Base-by-base conservation (phyloP, 345 rosid species). In the Arabis alpina region DNA sequence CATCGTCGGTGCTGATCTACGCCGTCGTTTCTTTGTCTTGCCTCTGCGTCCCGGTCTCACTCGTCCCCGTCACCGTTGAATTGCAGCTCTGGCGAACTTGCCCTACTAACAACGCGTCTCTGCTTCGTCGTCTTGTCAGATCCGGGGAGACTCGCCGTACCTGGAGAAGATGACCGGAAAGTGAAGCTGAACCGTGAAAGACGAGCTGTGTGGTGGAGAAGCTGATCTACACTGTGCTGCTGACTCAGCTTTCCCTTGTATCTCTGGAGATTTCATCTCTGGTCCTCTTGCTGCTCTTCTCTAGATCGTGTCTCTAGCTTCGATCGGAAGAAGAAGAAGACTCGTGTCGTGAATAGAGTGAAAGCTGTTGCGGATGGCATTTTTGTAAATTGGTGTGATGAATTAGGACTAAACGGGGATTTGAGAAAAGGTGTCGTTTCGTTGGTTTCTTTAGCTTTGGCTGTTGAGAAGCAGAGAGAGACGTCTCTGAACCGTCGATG, bases 201-300 rank as follows among this genome's bases (percentile, higher is more conserved):
- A n/a, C 10, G 80, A 71, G 49, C 59, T 77, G 0, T 77, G 80
- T 61, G 37, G 45, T 51, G 41, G 23, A 12, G 52, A 65, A 65
- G 76, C 80, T 12, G 50, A 65, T 56, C 77, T 77, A 9, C 40
- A 71, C 58, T 77, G 80, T 23, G 58, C 58, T 40, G 76, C 80
- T 3, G 80, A 77, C 72, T 71, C 76, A 2, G 77, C 80, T 47
- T 77, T 59, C 51, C 80, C 71, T 69, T 77, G 80, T 30, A 63
- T 44, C 9, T 36, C 77, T 42, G 53, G 40, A 52, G 58, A 77
- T 42, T 39, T 66, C 73, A 15, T 72, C 64, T 77, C 80, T 6
- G 77, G 80, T 36, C 49, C 62, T 74, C 68, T 44, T 67, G 73
- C 32, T 74, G 73, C 57, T 74, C 77, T 5, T 66, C 68, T 2